phyloP scores from a whole-genome alignment of 176 grass and related monocot species.

The Calamus simplicifolius region DNA sequence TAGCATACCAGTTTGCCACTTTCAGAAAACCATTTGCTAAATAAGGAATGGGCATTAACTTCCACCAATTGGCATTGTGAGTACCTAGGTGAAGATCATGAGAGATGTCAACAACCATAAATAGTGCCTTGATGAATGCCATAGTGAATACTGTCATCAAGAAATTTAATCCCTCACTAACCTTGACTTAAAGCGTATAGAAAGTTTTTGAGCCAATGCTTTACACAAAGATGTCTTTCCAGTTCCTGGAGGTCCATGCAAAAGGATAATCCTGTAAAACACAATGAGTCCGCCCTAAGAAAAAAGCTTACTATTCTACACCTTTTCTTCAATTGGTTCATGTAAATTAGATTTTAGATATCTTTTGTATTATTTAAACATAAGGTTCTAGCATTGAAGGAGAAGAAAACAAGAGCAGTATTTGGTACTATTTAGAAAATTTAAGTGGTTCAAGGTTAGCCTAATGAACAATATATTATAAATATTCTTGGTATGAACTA shows the following conservation, averaged over 20 bases:
- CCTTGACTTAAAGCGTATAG: constrained; percentile 86
- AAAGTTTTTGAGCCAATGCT: constrained; percentile 98
- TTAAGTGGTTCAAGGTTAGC: too few species aligned
- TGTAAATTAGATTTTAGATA: too few species aligned
- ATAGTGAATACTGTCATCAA: constrained; percentile 6
- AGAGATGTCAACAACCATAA: constrained; percentile 13
- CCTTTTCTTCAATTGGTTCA: too few species aligned
- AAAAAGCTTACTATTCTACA: background rate
- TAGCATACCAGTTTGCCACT: constrained; percentile 95
- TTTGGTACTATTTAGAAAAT: too few species aligned
- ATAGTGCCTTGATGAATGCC: background rate
- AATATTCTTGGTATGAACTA: too few species aligned
- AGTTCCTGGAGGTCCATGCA: constrained; percentile 97
- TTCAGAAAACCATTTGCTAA: constrained; percentile 99
- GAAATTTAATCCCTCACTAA: constrained; percentile 21
- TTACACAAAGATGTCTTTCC: constrained; percentile 99
- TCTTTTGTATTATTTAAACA: too few species aligned
- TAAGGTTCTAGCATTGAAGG: too few species aligned
- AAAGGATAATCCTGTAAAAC: constrained; percentile 83
- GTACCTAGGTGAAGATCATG: constrained; percentile 49
- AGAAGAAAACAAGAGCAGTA: too few species aligned
- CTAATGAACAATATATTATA: too few species aligned
- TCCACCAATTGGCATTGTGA: constrained; percentile 84
- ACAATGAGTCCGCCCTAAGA: constrained; percentile 5
- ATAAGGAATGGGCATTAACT: constrained; percentile 98